Conservation (phyloP, 306 rosid genomes). For the Boehmeria nivea region DNA sequence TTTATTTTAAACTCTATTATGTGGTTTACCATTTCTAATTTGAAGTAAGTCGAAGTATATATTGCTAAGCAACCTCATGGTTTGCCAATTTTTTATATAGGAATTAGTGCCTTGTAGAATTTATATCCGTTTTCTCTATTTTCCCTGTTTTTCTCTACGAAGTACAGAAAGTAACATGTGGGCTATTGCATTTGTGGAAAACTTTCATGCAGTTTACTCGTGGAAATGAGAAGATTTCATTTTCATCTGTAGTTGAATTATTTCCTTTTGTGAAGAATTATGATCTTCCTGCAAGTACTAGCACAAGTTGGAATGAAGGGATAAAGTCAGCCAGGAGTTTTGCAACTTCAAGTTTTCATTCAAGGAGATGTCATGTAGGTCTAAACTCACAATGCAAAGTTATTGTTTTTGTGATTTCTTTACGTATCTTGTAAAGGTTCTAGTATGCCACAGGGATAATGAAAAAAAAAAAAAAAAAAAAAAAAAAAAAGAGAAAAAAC, state of each 20-base stretch:
- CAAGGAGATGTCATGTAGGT: slow-evolving; percentile 51
- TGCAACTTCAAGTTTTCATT: slow-evolving; percentile 41
- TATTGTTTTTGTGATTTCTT: slow-evolving; percentile 11
- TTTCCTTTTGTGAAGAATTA: slow-evolving; percentile 33
- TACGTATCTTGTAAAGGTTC: not conserved
- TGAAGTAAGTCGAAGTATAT: too few species aligned
- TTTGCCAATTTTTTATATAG: too few species aligned
- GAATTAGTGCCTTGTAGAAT: too few species aligned
- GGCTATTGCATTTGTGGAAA: slow-evolving; percentile 25
- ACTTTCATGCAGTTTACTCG: slow-evolving; percentile 44
- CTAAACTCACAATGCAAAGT: slow-evolving; percentile 20
- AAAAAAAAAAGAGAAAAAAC: too few species aligned
- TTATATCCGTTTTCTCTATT: too few species aligned
- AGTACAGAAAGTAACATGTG: not conserved
- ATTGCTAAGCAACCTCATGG: too few species aligned
- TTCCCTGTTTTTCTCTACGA: too few species aligned
- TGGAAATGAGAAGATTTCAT: slow-evolving; percentile 34
- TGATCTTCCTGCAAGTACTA: slow-evolving; percentile 25
- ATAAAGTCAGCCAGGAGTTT: slow-evolving; percentile 43
- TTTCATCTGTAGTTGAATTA: slow-evolving; percentile 54
- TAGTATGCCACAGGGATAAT: not conserved
- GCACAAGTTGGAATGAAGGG: slow-evolving; percentile 33
- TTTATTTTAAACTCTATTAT: too few species aligned
- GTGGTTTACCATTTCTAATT: too few species aligned
- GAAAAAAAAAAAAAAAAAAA: too few species aligned